A percentile compares a stretch with the other conserved stretches of the same genome.
Conservation (phyloP, 768 basidiomycete genomes). For the Mycena chlorophos region DNA sequence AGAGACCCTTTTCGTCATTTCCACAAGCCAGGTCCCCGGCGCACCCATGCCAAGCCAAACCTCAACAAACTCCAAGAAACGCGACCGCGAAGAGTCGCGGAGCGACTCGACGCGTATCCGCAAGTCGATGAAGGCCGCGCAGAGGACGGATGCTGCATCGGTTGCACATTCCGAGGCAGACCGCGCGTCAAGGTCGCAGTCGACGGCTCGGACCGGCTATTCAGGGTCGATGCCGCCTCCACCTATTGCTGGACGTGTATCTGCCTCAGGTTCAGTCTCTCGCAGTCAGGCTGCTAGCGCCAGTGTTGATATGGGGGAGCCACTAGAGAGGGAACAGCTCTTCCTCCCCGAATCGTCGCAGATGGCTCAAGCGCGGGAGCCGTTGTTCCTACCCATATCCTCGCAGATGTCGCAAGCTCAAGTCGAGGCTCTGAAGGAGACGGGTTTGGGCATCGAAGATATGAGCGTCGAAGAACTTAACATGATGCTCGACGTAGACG, state of each 20-base stretch:
- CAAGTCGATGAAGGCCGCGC: slow-evolving; percentile 56
- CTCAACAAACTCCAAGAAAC: slow-evolving; percentile 39
- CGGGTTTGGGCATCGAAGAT: slow-evolving; percentile 66
- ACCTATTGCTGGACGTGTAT: slow-evolving; percentile 26
- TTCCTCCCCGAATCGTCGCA: too few species aligned
- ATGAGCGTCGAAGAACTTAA: slow-evolving; percentile 65
- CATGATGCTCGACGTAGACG: slow-evolving; percentile 60
- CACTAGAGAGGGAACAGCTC: too few species aligned
- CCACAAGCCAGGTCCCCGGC: slow-evolving; percentile 65
- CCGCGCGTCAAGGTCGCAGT: slow-evolving; percentile 22
- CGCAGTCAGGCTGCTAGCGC: background rate
- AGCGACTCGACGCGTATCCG: slow-evolving; percentile 45
- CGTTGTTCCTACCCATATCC: slow-evolving; percentile 47
- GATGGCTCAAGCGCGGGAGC: slow-evolving; percentile 28
- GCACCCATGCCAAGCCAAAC: slow-evolving; percentile 27
- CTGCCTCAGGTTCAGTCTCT: too few species aligned
- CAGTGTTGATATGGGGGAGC: too few species aligned
- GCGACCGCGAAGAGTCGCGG: slow-evolving; percentile 43
- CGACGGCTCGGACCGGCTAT: slow-evolving; percentile 24
- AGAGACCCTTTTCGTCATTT: slow-evolving; percentile 74
- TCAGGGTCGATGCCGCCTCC: slow-evolving; percentile 45
- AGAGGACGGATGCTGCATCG: slow-evolving; percentile 31
- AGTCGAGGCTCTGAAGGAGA: slow-evolving; percentile 51
- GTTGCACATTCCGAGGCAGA: slow-evolving; percentile 19
- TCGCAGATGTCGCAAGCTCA: slow-evolving; percentile 64